Conservation (phyloP, 1,139 yeast genomes). For the Hanseniaspora gamundiae region DNA sequence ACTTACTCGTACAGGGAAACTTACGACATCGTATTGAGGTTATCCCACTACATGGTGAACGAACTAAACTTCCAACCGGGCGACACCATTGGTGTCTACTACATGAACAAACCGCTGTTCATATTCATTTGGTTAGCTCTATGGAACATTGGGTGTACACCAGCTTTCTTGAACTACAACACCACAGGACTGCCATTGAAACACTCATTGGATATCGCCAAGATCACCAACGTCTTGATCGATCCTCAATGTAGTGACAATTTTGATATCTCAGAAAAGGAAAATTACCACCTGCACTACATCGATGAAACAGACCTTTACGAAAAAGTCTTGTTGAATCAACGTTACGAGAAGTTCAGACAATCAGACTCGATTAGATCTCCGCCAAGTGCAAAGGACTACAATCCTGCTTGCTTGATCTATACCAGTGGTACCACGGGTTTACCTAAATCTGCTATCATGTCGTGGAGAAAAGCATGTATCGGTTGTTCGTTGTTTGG, state of each 20-base stretch:
- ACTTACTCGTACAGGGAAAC: conserved; percentile 56
- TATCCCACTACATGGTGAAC: conserved; percentile 55
- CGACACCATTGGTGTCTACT: conserved; percentile 66
- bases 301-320: conserved; percentile 40
- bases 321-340: conserved; percentile 32
- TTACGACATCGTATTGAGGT: conserved; percentile 49
- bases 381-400: conserved; percentile 38
- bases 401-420: conserved; percentile 58
- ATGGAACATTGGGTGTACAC: conserved; percentile 87
- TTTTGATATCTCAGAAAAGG: conserved; percentile 24
- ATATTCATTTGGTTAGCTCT: conserved; percentile 71
- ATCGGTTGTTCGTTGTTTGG: conserved; percentile 66
- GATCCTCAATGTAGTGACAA: conserved; percentile 31
- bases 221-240: conserved; percentile 53
- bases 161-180: conserved; percentile 80
- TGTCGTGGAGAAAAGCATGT: conserved; percentile 76
- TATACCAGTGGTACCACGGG: conserved; percentile 96
- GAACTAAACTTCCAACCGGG: conserved; percentile 47
- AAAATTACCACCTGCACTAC: conserved; percentile 32
- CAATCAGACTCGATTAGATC: conserved; percentile 47
- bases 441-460: conserved; percentile 84
- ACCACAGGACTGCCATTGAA: conserved; percentile 60
- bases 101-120: conserved; percentile 75
- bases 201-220: conserved; percentile 67
- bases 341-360: conserved; percentile 39